Conservation (phyloP, 2,329 filamentous ascomycete species). For the Magnaporthiopsis incrustans region DNA sequence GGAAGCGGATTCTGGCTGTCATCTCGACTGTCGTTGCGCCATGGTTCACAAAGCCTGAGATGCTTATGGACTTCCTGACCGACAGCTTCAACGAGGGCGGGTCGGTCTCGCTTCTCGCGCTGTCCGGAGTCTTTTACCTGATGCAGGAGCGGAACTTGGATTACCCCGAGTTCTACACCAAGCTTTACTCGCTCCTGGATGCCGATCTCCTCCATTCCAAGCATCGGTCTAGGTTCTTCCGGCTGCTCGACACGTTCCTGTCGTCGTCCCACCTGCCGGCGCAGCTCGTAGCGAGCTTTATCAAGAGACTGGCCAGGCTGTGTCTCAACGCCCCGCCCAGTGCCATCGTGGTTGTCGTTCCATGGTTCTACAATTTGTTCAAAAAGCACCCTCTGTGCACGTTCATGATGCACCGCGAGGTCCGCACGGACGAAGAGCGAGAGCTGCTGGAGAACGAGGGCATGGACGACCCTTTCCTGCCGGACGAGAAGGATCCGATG, state of each 20-base stretch:
- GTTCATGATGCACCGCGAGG: conserved; percentile 87
- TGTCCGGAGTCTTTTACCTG: conserved; percentile 90
- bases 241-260: conserved; percentile 84
- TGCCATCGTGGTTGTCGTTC: conserved; percentile 80
- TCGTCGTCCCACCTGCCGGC: conserved; percentile 87
- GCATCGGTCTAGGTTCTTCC: conserved; percentile 85
- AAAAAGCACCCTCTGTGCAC: conserved; percentile 84
- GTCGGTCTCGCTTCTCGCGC: conserved; percentile 74
- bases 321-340: conserved; percentile 83
- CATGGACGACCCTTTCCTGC: conserved; percentile 65
- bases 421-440: conserved; percentile 46
- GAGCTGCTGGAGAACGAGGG: conserved; percentile 53
- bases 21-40: conserved; percentile 75
- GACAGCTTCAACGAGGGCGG: conserved; percentile 85
- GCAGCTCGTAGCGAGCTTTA: conserved; percentile 84
- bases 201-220: conserved; percentile 83
- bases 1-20: conserved; percentile 68
- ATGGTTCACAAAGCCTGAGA: conserved; percentile 81
- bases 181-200: conserved; percentile 89
- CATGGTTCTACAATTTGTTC: conserved; percentile 92
- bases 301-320: conserved; percentile 83
- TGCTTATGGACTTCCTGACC: conserved; percentile 94
- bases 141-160: conserved; percentile 92
- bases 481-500: conserved; percentile 72
- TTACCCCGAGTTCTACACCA: conserved; percentile 88